These are phyloP conservation scores for Amphibolis antarctica DNA, from an alignment of 106 monocot species.

Conservation along the genomic window DNA sequence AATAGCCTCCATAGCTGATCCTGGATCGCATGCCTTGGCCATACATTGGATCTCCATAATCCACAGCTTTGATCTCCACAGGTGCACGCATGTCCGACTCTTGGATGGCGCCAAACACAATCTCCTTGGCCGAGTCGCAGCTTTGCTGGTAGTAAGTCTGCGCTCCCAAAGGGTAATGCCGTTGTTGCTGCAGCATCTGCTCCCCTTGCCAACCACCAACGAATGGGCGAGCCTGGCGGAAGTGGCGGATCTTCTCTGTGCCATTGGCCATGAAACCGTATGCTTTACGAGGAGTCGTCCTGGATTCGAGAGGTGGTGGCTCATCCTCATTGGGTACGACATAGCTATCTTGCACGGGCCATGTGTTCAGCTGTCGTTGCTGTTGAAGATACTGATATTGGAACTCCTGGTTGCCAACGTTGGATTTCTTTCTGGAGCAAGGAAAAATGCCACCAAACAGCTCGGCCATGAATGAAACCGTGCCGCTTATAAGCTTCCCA, in stretches of 20 bases:
- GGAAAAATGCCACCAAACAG: conserved; percentile 25
- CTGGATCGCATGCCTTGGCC: conserved; percentile 59
- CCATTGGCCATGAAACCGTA: conserved; percentile 94
- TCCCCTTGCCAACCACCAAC: conserved; percentile 47
- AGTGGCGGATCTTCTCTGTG: conserved; percentile 63
- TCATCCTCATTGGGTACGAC: conserved; percentile 66
- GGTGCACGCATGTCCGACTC: conserved; percentile 40
- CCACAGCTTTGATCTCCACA: conserved; percentile 69
- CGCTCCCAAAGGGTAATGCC: conserved; percentile 63
- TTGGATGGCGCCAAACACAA: conserved; percentile 93
- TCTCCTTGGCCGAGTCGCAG: conserved; percentile 75
- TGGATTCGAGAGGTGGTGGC: conserved; percentile 61
- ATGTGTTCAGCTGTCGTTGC: conserved; percentile 25
- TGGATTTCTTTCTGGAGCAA: conserved; percentile 27
- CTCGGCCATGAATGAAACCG: conserved; percentile 34
- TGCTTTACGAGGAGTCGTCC: conserved; percentile 62
- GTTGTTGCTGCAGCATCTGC: conserved; percentile 24
- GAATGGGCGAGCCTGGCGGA: conserved; percentile 53
- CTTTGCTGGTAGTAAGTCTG: conserved; percentile 87
- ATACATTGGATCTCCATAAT: conserved; percentile 53
- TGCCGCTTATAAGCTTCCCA: conserved; percentile 39
- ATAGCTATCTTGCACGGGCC: conserved; percentile 79
- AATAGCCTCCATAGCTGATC: conserved; percentile 36
- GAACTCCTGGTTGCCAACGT: conserved; percentile 5
- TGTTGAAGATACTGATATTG: conserved; percentile 20